These are phyloP conservation scores for Colletotrichum cereale DNA, from an alignment of 2,329 filamentous ascomycete genomes.

Conservation along the genomic window DNA sequence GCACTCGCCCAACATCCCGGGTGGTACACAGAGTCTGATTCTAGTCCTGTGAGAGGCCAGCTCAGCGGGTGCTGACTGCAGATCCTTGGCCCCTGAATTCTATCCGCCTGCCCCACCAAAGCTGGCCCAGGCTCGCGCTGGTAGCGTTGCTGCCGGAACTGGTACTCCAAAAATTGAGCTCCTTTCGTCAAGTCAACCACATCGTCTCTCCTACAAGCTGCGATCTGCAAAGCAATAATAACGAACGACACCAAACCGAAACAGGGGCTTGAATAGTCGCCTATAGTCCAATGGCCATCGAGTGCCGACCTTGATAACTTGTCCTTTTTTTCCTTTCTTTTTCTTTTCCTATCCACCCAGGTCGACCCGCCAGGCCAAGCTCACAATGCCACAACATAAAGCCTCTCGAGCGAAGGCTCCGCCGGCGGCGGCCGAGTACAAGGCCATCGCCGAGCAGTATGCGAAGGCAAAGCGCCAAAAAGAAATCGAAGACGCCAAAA, in stretches of 20 bases:
- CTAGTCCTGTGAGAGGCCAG: constrained; percentile 9
- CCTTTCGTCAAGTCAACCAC: constrained; percentile 17
- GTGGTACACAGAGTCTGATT: constrained; percentile 1
- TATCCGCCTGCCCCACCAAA: constrained; percentile 32
- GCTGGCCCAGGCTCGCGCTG: constrained; percentile 19
- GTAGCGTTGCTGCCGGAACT: constrained; percentile 22
- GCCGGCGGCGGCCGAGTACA: constrained; percentile 58
- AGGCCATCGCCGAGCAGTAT: constrained; percentile 66
- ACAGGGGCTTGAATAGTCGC: constrained; percentile 35
- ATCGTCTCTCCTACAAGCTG: constrained; percentile 20
- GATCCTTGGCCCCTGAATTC: constrained; percentile 26
- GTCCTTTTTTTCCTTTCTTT: constrained; percentile 28
- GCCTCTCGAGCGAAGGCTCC: constrained; percentile 26
- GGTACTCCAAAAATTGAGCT: constrained; percentile 37
- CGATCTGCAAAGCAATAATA: constrained; percentile 2
- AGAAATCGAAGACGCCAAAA: constrained; percentile 56
- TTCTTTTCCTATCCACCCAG: constrained; percentile 5
- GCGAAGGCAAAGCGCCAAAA: constrained; percentile 65
- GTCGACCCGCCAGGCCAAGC: constrained; percentile 1
- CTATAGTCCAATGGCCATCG: constrained; percentile 34
- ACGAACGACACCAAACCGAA: constrained; percentile 20
- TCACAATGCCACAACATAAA: constrained; percentile 39
- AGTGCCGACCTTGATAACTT: constrained; percentile 33
- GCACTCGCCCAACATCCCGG: not conserved
- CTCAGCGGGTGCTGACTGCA: constrained; percentile 2